Conservation (phyloP, 352 stramenopile species). For the Plasmopara viticola region DNA sequence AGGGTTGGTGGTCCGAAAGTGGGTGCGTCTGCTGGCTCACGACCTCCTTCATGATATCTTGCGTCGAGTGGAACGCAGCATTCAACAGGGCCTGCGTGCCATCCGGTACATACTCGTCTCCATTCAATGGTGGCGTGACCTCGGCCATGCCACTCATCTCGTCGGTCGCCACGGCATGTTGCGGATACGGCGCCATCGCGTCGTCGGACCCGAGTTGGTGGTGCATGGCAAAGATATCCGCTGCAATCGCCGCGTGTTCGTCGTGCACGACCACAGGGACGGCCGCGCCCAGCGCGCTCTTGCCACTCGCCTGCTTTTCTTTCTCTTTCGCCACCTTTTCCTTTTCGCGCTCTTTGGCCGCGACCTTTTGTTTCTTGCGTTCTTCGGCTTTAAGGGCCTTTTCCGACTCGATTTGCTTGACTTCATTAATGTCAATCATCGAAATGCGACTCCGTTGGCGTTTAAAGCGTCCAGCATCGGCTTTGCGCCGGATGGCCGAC, state of each 20-base stretch:
- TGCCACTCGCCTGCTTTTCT: slow-evolving; percentile 26
- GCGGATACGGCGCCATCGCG: slow-evolving; percentile 14
- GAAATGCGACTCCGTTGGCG: slow-evolving; percentile 78
- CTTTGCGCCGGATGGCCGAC: slow-evolving; percentile 79
- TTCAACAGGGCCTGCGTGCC: slow-evolving; percentile 62
- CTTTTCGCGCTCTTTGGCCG: slow-evolving; percentile 34
- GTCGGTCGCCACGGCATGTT: slow-evolving; percentile 17
- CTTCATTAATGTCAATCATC: slow-evolving; percentile 84
- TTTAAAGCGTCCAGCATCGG: slow-evolving; percentile 77
- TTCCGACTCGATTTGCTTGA: slow-evolving; percentile 84
- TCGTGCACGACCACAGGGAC: slow-evolving; percentile 15
- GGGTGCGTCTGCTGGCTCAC: slow-evolving; percentile 44
- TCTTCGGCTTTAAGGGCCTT: slow-evolving; percentile 82
- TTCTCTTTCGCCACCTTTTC: slow-evolving; percentile 27
- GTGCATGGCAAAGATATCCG: slow-evolving; percentile 34
- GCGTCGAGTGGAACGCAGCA: slow-evolving; percentile 63
- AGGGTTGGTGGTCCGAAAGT: slow-evolving; percentile 27
- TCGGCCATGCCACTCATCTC: slow-evolving; percentile 12
- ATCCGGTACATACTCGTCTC: slow-evolving; percentile 37
- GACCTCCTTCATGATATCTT: slow-evolving; percentile 70
- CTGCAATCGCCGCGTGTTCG: slow-evolving; percentile 30
- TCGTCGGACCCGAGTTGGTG: slow-evolving; percentile 26
- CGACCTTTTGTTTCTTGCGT: slow-evolving; percentile 64
- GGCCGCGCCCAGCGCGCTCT: slow-evolving; percentile 9
- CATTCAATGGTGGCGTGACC: slow-evolving; percentile 4